phyloP scores from a whole-genome alignment of 2,329 filamentous ascomycete genomes.

The Penicillium sp. region DNA sequence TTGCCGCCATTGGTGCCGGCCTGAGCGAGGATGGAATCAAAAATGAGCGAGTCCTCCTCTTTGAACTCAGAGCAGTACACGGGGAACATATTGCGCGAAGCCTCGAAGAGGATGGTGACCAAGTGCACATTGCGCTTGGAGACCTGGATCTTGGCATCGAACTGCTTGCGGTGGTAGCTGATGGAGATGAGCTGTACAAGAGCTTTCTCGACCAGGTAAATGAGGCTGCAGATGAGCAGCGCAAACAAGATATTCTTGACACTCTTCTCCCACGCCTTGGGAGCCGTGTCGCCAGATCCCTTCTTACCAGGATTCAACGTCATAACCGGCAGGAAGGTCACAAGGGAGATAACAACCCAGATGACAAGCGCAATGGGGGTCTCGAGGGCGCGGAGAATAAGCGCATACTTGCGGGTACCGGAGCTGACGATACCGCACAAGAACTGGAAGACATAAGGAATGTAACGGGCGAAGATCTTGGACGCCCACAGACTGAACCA shows the following conservation, averaged over 20 bases:
- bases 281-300: conserved; percentile 22
- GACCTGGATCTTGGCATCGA: conserved; percentile 65
- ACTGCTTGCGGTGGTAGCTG: conserved; percentile 60
- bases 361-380: conserved; percentile 53
- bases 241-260: conserved; percentile 54
- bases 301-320: conserved; percentile 28
- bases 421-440: conserved; percentile 56
- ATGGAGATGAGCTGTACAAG: conserved; percentile 59
- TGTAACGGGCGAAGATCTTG: conserved; percentile 51
- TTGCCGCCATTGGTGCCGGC: conserved; percentile 46
- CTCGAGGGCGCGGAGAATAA: conserved; percentile 51
- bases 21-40: conserved; percentile 65
- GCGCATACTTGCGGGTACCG: conserved; percentile 55
- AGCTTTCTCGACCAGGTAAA: conserved; percentile 52
- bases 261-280: conserved; percentile 45
- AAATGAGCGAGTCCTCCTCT: conserved; percentile 86
- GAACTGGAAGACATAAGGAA: conserved; percentile 54
- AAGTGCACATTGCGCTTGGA: conserved; percentile 81
- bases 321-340: conserved; percentile 50
- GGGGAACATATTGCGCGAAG: conserved; percentile 78
- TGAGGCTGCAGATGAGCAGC: conserved; percentile 47
- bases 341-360: conserved; percentile 52
- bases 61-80: conserved; percentile 84
- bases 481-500: conserved; percentile 57
- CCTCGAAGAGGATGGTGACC: conserved; percentile 77